Percentiles rank a stretch among this genome's conserved stretches.
phyloP scores from a whole-genome alignment of 2,329 filamentous ascomycete genomes.

The Fusarium sp. region DNA sequence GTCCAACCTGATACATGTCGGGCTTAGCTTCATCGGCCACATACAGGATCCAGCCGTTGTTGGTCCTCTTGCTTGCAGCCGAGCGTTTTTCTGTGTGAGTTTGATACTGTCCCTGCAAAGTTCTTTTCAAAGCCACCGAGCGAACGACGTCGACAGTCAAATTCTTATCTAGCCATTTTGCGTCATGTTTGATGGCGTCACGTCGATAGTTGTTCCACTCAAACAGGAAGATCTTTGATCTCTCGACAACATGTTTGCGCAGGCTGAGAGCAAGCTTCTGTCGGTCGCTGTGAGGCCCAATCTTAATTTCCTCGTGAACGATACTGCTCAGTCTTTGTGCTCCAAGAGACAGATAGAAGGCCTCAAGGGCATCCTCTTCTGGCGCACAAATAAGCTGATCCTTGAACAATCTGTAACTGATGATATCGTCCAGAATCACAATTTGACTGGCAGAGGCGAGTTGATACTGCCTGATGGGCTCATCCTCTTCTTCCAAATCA shows the following conservation, averaged over 20 bases:
- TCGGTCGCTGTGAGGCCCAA: conserved; percentile 74
- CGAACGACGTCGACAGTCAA: conserved; percentile 81
- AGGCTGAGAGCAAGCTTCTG: conserved; percentile 76
- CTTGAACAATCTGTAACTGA: conserved; percentile 89
- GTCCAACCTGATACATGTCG: conserved; percentile 92
- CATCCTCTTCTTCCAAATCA: conserved; percentile 69
- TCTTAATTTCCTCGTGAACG: conserved; percentile 80
- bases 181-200: conserved; percentile 85
- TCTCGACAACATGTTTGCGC: conserved; percentile 85
- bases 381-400: conserved; percentile 85
- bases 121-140: conserved; percentile 79
- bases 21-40: conserved; percentile 75
- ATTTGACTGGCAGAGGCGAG: conserved; percentile 78
- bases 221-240: conserved; percentile 89
- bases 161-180: conserved; percentile 90
- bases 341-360: conserved; percentile 85
- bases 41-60: conserved; percentile 74
- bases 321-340: conserved; percentile 79
- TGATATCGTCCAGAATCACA: conserved; percentile 87
- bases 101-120: conserved; percentile 76
- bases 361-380: conserved; percentile 87
- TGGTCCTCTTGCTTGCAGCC: conserved; percentile 70
- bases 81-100: conserved; percentile 80
- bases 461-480: conserved; percentile 80
- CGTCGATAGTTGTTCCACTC: conserved; percentile 75